These are phyloP conservation scores for Fusarium liriodendri DNA, from an alignment of 2,329 filamentous ascomycete genomes.

Conservation along the genomic window DNA sequence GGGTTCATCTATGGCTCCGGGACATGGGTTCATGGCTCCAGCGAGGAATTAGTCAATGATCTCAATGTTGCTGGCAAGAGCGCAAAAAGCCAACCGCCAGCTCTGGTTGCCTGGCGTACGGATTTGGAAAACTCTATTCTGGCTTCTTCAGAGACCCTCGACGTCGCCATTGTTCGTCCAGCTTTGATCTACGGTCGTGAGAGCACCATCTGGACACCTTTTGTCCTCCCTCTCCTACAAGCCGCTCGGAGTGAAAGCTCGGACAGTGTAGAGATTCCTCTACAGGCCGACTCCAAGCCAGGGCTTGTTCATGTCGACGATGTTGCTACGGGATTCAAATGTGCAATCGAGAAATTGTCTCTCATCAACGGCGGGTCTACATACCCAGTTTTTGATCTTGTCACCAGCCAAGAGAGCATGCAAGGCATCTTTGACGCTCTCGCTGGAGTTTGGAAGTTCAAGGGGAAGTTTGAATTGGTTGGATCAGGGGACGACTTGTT, in stretches of 20 bases:
- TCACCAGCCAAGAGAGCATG: not conserved
- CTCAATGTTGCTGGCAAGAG: not conserved
- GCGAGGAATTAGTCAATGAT: not conserved
- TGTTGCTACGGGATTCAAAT: not conserved
- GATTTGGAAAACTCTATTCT: not conserved
- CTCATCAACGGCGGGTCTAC: not conserved
- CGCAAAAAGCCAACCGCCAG: not conserved
- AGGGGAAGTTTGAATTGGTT: not conserved
- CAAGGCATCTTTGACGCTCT: not conserved
- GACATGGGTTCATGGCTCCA: not conserved
- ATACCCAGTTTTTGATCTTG: not conserved
- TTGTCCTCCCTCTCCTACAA: not conserved
- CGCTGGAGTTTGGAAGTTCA: not conserved
- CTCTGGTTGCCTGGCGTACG: not conserved
- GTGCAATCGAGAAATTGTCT: not conserved
- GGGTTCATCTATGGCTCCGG: not conserved
- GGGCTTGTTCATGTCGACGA: slow-evolving; percentile 1
- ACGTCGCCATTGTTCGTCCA: not conserved
- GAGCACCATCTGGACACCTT: not conserved
- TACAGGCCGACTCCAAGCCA: not conserved
- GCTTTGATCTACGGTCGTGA: not conserved
- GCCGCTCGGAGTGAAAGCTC: not conserved
- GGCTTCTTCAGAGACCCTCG: not conserved
- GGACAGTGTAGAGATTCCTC: not conserved
- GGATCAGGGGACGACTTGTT: not conserved